Evolutionary conservation across 2,329 filamentous ascomycete genomes (phyloP), one percentile per base, ranked within the genome.

Genomic region (Cercospora canescens): DNA sequence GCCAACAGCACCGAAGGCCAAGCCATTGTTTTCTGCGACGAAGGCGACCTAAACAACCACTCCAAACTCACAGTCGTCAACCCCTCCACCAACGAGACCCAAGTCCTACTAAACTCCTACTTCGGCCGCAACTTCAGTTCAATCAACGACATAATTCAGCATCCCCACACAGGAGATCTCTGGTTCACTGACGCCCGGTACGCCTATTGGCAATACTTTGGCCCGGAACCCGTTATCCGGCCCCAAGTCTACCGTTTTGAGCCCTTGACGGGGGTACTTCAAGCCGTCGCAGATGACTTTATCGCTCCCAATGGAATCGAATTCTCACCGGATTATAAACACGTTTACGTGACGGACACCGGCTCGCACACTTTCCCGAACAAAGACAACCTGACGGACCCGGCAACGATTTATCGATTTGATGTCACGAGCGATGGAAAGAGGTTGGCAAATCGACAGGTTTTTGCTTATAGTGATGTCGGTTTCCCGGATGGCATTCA

Each of bases 101-200:
- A 68, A n/a, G 71, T 74, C 0, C 76, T 89, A 4, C 62, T 89
- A 11, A 87, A 86, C 73, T 88, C 85, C 75, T 89, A 81, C 74
- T 84, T 86, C 34, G 87, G 87, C n/a, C 81, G 86, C 81, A 78
- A 87, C 64, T 89, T 89, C 76, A 87, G 83, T 72, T 87, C 85
- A 0, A 74, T 88, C 8, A 89, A 89, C 70, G 87, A 89, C 62
- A 79, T 86, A 0, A 79, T 80, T 2, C 77, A 87, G 63, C 82
- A 88, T 67, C 84, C 85, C 2, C 72, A 74, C 4, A 88, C 84
- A 60, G 81, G 82, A 12, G 83, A 87, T 39, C 76, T 89, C 4
- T 89, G 88, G 78, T 89, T 89, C 70, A 89, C 87, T 1, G 87
- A 89, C 64, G 83, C 85, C 0, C 79, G 83, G 6, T 89, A 89